These are phyloP conservation scores for Boletus edulis DNA, from an alignment of 768 basidiomycete species.

Conservation along the genomic window DNA sequence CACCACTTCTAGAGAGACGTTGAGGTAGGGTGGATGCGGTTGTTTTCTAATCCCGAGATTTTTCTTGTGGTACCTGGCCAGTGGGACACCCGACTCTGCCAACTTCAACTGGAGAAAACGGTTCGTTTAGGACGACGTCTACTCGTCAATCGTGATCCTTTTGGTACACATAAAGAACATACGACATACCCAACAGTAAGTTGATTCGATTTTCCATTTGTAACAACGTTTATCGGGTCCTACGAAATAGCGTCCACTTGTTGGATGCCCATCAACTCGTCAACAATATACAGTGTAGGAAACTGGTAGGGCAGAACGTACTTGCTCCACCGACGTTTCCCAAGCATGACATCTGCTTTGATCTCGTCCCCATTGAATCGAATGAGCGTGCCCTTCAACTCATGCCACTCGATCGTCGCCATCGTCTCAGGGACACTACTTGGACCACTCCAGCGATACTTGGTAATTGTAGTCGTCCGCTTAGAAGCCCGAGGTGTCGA, in stretches of 20 bases:
- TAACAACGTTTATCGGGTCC: constrained; percentile 34
- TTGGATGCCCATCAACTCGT: not conserved
- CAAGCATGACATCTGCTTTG: constrained; percentile 22
- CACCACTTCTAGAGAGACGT: constrained; percentile 18
- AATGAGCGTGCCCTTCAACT: constrained; percentile 26
- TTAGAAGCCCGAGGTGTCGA: constrained; percentile 13
- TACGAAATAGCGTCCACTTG: constrained; percentile 32
- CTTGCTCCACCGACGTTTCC: constrained; percentile 22
- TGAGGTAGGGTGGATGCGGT: constrained; percentile 25
- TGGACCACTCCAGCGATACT: constrained; percentile 21
- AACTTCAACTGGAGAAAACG: constrained; percentile 19
- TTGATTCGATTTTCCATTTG: constrained; percentile 33
- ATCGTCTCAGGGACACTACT: constrained; percentile 24
- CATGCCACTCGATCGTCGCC: constrained; percentile 36
- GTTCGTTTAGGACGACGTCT: not conserved
- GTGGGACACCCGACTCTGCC: constrained; percentile 3
- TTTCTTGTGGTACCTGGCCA: constrained; percentile 26
- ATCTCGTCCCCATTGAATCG: constrained; percentile 31
- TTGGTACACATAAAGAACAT: not conserved
- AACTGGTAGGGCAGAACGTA: constrained; percentile 4
- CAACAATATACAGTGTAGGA: not conserved
- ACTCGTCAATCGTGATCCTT: not conserved
- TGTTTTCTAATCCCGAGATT: constrained; percentile 21
- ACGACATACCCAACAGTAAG: constrained; percentile 26
- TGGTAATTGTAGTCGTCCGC: constrained; percentile 24